A percentile compares a stretch with the other conserved stretches of the same genome.
Evolutionary conservation across 2,329 filamentous ascomycete species (phyloP).

Genomic region (Cladosporium sphaerospermum): DNA sequence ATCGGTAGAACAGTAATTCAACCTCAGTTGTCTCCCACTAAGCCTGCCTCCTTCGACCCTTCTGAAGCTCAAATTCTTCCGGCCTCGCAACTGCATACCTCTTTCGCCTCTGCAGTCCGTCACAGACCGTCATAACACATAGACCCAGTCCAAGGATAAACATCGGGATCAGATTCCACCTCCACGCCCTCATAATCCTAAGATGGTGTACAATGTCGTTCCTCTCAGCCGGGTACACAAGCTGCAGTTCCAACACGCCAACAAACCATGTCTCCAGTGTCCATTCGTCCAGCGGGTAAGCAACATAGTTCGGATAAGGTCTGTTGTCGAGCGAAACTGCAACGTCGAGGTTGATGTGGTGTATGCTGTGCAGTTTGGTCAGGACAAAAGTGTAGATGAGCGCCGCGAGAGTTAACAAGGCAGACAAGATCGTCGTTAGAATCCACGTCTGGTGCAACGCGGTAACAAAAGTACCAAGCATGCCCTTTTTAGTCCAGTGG

Average conservation of each 20-base stretch:
- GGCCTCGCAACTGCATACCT: background rate
- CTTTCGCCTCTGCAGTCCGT: constrained; percentile 4
- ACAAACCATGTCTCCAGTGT: constrained; percentile 27
- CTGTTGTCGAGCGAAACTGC: constrained; percentile 20
- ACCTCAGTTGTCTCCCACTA: no score
- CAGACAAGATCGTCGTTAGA: constrained; percentile 19
- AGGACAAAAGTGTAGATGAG: constrained; percentile 24
- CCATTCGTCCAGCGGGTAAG: constrained; percentile 23
- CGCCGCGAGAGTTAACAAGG: constrained; percentile 20
- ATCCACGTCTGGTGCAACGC: constrained; percentile 22
- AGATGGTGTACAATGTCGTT: constrained; percentile 18
- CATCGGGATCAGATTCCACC: constrained; percentile 28
- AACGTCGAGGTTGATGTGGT: constrained; percentile 20
- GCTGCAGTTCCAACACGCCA: constrained; percentile 20
- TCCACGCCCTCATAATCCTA: constrained; percentile 23
- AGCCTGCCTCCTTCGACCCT: no score
- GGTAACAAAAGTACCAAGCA: background rate
- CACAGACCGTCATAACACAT: constrained; percentile 15
- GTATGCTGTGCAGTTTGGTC: constrained; percentile 17
- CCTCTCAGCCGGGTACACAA: constrained; percentile 14
- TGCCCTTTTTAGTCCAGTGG: background rate
- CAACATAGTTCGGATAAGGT: constrained; percentile 24
- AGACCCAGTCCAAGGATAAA: constrained; percentile 20
- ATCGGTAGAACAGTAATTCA: no score
- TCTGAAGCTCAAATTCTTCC: background rate